These are phyloP conservation scores for Xylariomycetidae sp. DNA, from an alignment of 2,329 filamentous ascomycete genomes.

Conservation along the genomic window DNA sequence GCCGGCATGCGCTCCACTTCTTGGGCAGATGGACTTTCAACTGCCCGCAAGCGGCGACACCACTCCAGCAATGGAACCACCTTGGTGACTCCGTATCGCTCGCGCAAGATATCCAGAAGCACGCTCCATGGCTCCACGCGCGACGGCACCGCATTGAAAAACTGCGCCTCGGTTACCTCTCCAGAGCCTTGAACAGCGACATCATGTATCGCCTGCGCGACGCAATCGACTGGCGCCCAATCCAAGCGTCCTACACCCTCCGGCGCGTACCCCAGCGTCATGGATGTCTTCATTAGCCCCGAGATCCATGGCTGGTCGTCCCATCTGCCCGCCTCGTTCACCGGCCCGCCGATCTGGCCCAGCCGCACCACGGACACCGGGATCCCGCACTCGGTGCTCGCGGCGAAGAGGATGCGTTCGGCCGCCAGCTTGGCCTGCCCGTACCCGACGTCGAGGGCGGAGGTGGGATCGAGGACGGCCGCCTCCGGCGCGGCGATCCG, in stretches of 20 bases:
- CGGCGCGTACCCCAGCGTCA: conserved; percentile 8
- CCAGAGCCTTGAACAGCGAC: conserved; percentile 1
- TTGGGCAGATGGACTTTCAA: no score
- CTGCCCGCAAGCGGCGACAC: no score
- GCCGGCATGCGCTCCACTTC: no score
- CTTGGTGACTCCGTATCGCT: conserved; percentile 3
- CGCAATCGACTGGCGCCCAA: conserved; percentile 12
- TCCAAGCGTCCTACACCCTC: conserved; percentile 5
- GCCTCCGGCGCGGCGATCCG: conserved; percentile 1
- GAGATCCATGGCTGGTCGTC: conserved; percentile 19
- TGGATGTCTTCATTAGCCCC: conserved; percentile 12
- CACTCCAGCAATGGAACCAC: conserved; percentile 8
- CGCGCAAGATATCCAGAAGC: conserved; percentile 5
- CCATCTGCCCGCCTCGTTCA: conserved; percentile 3
- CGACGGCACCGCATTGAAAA: conserved; percentile 7
- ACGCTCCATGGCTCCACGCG: conserved; percentile 8
- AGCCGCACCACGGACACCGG: conserved; percentile 15
- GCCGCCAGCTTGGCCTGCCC: conserved; percentile 17
- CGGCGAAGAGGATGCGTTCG: conserved; percentile 12
- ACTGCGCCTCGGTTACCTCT: background rate
- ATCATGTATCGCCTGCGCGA: conserved; percentile 8
- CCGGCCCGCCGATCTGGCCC: conserved; percentile 14
- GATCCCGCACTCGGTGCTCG: conserved; percentile 3
- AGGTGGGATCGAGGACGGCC: conserved; percentile 6
- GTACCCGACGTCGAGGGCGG: conserved; percentile 14